phyloP scores from a whole-genome alignment of 306 rosid genomes.

The Quercus rubra region DNA sequence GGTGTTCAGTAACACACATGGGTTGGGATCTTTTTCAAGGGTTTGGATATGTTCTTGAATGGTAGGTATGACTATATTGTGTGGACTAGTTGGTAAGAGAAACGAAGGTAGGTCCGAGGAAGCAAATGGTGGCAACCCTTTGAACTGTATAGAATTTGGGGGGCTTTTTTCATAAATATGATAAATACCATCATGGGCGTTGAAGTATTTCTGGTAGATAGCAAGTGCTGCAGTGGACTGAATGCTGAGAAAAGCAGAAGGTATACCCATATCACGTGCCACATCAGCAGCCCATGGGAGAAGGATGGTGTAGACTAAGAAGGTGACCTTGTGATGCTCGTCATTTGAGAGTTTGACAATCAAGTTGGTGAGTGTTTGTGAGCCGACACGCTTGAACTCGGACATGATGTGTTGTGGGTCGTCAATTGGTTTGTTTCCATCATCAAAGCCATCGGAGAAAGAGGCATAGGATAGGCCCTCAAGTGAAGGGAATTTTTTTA shows the following conservation, averaged over 20 bases:
- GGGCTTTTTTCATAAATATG: background rate
- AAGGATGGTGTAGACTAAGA: background rate
- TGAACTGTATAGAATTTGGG: background rate
- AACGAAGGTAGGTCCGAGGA: background rate
- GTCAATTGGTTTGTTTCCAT: too few species aligned
- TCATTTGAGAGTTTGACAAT: background rate
- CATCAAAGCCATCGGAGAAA: too few species aligned
- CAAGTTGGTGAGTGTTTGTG: too few species aligned
- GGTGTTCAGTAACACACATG: background rate
- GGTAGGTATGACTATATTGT: background rate
- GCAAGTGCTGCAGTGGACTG: background rate
- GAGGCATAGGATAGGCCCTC: too few species aligned
- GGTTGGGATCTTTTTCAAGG: background rate
- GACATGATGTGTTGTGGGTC: too few species aligned
- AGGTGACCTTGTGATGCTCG: background rate
- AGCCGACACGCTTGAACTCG: too few species aligned
- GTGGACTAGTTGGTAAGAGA: background rate
- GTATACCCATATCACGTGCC: constrained; percentile 1
- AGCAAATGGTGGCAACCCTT: background rate
- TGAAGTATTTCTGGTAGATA: background rate
- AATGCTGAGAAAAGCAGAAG: background rate
- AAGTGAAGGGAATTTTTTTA: too few species aligned
- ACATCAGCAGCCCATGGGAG: constrained; percentile 9
- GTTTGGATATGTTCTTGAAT: background rate
- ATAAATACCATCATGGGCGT: background rate